These are phyloP conservation scores for Pseudocercospora macadamiae DNA, from an alignment of 2,329 filamentous ascomycete genomes.

Conservation along the genomic window DNA sequence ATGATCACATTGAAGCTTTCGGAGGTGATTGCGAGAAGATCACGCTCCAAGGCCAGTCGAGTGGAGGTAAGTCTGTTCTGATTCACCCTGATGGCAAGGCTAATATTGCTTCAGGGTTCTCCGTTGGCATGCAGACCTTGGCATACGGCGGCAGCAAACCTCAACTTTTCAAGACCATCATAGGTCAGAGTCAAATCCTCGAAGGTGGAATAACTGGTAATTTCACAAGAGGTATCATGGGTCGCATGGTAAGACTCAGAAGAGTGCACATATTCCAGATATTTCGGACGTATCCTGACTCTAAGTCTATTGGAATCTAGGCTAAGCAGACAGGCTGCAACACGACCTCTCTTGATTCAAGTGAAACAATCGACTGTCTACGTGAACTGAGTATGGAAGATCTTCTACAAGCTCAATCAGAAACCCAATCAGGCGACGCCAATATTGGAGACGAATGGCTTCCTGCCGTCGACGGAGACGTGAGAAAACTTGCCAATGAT, in stretches of 20 bases:
- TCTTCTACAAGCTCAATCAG: slow-evolving; percentile 50
- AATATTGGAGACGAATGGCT: slow-evolving; percentile 56
- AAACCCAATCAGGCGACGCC: slow-evolving; percentile 45
- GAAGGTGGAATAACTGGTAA: slow-evolving; percentile 54
- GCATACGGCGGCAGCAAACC: slow-evolving; percentile 51
- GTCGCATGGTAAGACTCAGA: slow-evolving; percentile 47
- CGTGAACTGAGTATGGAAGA: slow-evolving; percentile 47
- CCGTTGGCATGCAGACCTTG: slow-evolving; percentile 49
- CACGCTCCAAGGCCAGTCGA: slow-evolving; percentile 46
- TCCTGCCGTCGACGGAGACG: slow-evolving; percentile 54
- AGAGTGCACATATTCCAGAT: no score
- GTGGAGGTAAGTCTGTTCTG: no score
- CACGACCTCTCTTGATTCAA: slow-evolving; percentile 42
- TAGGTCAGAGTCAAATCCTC: slow-evolving; percentile 53
- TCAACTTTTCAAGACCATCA: slow-evolving; percentile 51
- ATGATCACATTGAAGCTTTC: slow-evolving; percentile 60
- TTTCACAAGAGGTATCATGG: slow-evolving; percentile 54
- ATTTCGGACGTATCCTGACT: no score
- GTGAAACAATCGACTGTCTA: slow-evolving; percentile 52
- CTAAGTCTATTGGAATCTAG: no score
- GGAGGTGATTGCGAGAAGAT: slow-evolving; percentile 58
- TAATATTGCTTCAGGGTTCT: no score
- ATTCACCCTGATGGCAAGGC: no score
- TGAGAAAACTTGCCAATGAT: no score
- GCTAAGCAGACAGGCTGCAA: slow-evolving; percentile 50